Conservation (phyloP, 345 rosid species). For the rapeseed (Brassica napus) region DNA sequence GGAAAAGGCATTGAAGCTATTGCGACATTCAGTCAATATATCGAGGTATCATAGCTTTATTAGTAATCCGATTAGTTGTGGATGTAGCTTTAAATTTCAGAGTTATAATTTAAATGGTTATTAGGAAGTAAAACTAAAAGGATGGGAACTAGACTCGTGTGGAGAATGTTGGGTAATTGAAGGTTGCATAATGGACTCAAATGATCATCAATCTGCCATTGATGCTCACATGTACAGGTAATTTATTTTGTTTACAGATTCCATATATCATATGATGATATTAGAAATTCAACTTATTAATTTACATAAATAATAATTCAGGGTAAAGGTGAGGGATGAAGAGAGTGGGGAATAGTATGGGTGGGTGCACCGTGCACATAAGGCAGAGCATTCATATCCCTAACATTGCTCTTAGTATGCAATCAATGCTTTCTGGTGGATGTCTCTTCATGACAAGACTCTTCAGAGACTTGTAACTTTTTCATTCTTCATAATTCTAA, state of each 20-base stretch:
- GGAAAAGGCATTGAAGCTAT: slow-evolving; percentile 67
- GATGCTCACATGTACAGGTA: slow-evolving; percentile 95
- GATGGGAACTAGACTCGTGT: slow-evolving; percentile 78
- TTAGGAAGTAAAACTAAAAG: slow-evolving; percentile 65
- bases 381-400: slow-evolving; percentile 96
- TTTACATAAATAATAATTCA: slow-evolving; percentile 25
- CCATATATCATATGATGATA: neutral
- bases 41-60: slow-evolving; percentile 54
- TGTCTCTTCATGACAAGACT: slow-evolving; percentile 54
- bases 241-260: neutral
- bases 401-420: slow-evolving; percentile 72
- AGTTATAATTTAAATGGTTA: neutral
- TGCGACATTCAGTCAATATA: slow-evolving; percentile 59
- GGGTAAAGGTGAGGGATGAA: slow-evolving; percentile 64
- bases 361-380: slow-evolving; percentile 58
- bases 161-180: slow-evolving; percentile 93
- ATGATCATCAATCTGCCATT: slow-evolving; percentile 63
- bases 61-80: neutral
- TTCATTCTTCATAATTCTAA: neutral
- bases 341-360: slow-evolving; percentile 62
- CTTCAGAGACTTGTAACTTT: slow-evolving; percentile 52
- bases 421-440: slow-evolving; percentile 66
- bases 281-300: neutral
- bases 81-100: neutral
- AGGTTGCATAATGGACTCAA: slow-evolving; percentile 84